Evolutionary conservation across 352 stramenopile species (phyloP).

Genomic region (Phytophthora capsici): DNA sequence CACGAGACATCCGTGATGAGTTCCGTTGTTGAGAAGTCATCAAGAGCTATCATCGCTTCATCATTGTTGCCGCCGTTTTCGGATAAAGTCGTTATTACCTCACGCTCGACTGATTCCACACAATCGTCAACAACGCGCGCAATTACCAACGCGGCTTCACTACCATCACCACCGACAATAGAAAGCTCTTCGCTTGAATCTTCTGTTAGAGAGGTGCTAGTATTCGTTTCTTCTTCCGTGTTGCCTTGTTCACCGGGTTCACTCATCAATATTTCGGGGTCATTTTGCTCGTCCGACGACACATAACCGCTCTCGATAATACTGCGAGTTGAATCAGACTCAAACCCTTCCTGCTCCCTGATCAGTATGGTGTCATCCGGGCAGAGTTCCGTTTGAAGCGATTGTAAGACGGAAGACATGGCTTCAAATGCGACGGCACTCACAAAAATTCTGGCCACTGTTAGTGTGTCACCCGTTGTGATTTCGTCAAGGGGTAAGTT

Average conservation of each 20-base stretch:
- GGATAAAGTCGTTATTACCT: background rate
- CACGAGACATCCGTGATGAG: conserved; percentile 14
- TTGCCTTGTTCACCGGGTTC: background rate
- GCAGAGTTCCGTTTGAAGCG: conserved; percentile 1
- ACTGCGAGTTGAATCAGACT: conserved; percentile 18
- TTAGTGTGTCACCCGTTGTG: conserved; percentile 1
- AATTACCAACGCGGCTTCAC: background rate
- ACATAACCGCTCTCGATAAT: conserved; percentile 6
- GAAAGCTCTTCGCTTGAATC: background rate
- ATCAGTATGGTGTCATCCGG: background rate
- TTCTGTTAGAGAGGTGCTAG: background rate
- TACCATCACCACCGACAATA: too few species aligned
- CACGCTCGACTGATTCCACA: conserved; percentile 7
- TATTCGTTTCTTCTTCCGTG: background rate
- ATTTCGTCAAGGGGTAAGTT: background rate
- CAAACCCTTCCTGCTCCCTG: conserved; percentile 5
- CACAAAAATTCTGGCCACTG: conserved; percentile 20
- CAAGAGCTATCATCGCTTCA: background rate
- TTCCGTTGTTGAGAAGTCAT: conserved; percentile 15
- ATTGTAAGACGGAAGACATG: conserved; percentile 11
- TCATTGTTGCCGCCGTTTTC: background rate
- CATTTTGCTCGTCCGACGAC: conserved; percentile 20
- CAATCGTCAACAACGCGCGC: background rate
- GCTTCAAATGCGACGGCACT: conserved; percentile 11
- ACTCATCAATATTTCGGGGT: background rate